Evolutionary conservation across 129 eudicot species (phyloP), one percentile per base, ranked within the genome.

Genomic region (Pseudognaphalium luteoalbum): DNA sequence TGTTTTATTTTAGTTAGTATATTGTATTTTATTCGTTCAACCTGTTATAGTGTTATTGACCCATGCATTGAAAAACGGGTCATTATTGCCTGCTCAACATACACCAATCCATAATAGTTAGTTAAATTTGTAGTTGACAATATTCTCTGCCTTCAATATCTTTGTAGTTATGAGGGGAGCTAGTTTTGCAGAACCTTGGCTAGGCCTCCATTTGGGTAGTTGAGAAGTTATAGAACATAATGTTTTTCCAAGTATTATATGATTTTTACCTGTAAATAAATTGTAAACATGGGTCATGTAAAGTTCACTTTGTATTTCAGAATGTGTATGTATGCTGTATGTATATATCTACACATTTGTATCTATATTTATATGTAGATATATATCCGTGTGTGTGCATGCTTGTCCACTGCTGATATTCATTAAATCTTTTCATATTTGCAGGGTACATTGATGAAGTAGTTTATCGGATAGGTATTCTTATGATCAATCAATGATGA

Each of bases 391-490:
- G n/a, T 3, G 54, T 14, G 5, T 14, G n/a, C 54, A 47, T 0
- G 54, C 12, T 14, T 11, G 54, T 47, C 54, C 12, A 47, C 54
- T 33, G 50, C 63, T 11, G 50, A 69, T 61, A 59, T 60, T 69
- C 19, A 59, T 70, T 20, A 12, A 15, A 72, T 12, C 16, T 54
- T 65, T 65, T 20, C 11, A 28, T 78, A 62, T 71, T 47, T 1
- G 78, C 86, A 70, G 88, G 79, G 73, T 62, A 60, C 70, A 59
- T 73, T 59, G 59, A 30, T 61, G 28, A 70, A 32, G 56, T 77
- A 11, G 20, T 62, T 72, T 73, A 58, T 58, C 68, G 1, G 68
- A 35, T 58, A 57, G 77, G 25, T 73, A 65, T 51, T 56, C 54
- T 76, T 50, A 50, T 51, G 32, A 57, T 34, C 15, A 6, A 11